Evolutionary conservation across 164 flowering plant species (phyloP).

Genomic region (Vitis vinifera): DNA sequence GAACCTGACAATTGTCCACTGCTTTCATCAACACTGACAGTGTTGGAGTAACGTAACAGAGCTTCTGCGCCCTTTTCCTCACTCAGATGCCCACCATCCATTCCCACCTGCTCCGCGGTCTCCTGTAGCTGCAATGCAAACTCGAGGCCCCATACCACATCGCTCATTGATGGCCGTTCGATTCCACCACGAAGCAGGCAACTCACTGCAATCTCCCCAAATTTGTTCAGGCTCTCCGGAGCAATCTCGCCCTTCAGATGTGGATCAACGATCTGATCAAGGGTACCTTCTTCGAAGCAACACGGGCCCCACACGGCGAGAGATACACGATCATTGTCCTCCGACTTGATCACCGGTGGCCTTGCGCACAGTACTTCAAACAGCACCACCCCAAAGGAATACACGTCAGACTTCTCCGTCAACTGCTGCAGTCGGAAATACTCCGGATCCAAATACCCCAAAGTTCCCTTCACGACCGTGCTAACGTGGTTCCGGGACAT

Average conservation of each 20-base stretch:
- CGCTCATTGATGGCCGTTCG: not conserved
- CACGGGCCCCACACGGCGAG: not conserved
- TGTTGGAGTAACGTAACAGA: too few species aligned
- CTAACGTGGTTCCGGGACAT: not conserved
- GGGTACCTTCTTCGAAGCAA: not conserved
- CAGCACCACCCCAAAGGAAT: too few species aligned
- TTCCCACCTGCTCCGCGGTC: not conserved
- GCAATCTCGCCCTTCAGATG: not conserved
- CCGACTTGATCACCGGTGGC: not conserved
- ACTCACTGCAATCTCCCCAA: not conserved
- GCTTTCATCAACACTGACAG: too few species aligned
- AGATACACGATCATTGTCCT: not conserved
- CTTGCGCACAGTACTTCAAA: too few species aligned
- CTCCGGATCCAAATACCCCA: slow-evolving; percentile 8
- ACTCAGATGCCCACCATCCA: not conserved
- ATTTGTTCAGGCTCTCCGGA: not conserved
- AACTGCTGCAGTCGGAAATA: not conserved
- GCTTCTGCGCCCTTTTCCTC: too few species aligned
- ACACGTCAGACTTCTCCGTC: not conserved
- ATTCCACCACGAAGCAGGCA: not conserved
- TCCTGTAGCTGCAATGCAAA: slow-evolving; percentile 3
- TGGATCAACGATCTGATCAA: not conserved
- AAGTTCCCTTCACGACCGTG: slow-evolving; percentile 1
- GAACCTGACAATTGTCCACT: too few species aligned
- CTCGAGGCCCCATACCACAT: not conserved